A percentile compares a stretch with the other conserved stretches of the same genome.
Evolutionary conservation across 495 filamentous ascomycete genomes (phyloP).

Genomic region (Aspergillus asperescens): DNA sequence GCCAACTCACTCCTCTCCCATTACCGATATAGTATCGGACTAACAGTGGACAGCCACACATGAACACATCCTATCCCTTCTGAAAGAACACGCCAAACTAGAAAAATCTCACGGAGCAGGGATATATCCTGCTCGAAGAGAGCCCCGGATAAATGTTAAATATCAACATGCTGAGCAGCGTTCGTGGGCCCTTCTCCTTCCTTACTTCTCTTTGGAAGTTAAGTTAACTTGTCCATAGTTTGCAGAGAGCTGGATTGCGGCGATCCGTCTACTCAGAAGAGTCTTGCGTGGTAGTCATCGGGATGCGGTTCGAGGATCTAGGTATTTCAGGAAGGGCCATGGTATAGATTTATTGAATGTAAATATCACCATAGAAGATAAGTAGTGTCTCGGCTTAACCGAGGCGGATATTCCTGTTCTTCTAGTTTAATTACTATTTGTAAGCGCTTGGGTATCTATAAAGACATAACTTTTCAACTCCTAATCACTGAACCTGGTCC

Average conservation of each 20-base stretch:
- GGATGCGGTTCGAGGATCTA: no score
- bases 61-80: slow-evolving; percentile 14
- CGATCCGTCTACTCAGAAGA: not conserved
- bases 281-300: not conserved
- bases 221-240: slow-evolving; percentile 13
- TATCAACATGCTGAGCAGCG: slow-evolving; percentile 36
- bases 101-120: slow-evolving; percentile 23
- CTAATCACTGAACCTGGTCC: no score
- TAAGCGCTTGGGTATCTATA: no score
- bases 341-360: no score
- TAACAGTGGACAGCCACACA: not conserved
- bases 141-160: slow-evolving; percentile 26
- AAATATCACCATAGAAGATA: no score
- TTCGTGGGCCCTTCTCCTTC: slow-evolving; percentile 12
- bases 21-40: not conserved
- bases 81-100: slow-evolving; percentile 30
- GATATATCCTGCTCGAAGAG: slow-evolving; percentile 29
- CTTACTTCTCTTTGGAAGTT: not conserved
- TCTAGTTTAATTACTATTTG: no score
- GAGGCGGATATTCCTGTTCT: no score
- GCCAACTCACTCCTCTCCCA: not conserved
- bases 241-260: slow-evolving; percentile 35
- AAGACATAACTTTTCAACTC: no score
- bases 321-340: no score
- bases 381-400: no score